phyloP scores from a whole-genome alignment of 495 filamentous ascomycete species.

The Durotheca rogersii region DNA sequence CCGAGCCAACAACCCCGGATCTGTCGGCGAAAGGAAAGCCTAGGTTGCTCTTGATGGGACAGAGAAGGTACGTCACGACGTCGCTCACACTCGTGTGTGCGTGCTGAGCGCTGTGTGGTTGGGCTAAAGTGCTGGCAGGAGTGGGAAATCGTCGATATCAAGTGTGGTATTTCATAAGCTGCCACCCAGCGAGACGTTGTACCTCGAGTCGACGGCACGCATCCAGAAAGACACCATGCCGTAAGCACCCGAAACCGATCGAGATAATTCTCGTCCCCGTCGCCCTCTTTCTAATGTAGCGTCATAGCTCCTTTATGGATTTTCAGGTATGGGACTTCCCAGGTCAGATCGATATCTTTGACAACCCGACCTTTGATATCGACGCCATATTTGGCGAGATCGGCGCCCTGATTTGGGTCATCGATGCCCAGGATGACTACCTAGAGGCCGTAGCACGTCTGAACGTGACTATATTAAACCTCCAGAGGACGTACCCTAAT shows the following conservation, averaged over 20 bases:
- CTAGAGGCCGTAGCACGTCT: conserved; percentile 84
- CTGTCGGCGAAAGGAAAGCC: conserved; percentile 65
- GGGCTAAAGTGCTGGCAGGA: conserved; percentile 55
- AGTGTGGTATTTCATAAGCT: conserved; percentile 98
- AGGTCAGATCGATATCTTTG: conserved; percentile 85
- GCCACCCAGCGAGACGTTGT: conserved; percentile 90
- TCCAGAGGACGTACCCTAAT: conserved; percentile 81
- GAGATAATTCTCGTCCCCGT: no score
- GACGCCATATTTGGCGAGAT: conserved; percentile 91
- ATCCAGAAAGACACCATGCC: conserved; percentile 92
- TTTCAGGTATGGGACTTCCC: conserved; percentile 98
- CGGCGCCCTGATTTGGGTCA: conserved; percentile 95
- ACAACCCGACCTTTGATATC: conserved; percentile 76
- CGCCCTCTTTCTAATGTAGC: background rate
- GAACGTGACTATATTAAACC: conserved; percentile 79
- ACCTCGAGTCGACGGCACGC: conserved; percentile 86
- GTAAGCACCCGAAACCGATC: conserved; percentile 54
- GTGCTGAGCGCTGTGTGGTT: background rate
- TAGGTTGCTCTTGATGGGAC: conserved; percentile 89
- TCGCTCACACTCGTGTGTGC: no score
- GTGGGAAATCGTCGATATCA: conserved; percentile 95
- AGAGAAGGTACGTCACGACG: conserved; percentile 76
- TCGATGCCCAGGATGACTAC: conserved; percentile 97
- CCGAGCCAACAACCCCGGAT: conserved; percentile 42
- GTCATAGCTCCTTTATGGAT: conserved; percentile 88